Base-by-base conservation (phyloP, 1,284 basidiomycete species). In the Golubevia pallescens region DNA sequence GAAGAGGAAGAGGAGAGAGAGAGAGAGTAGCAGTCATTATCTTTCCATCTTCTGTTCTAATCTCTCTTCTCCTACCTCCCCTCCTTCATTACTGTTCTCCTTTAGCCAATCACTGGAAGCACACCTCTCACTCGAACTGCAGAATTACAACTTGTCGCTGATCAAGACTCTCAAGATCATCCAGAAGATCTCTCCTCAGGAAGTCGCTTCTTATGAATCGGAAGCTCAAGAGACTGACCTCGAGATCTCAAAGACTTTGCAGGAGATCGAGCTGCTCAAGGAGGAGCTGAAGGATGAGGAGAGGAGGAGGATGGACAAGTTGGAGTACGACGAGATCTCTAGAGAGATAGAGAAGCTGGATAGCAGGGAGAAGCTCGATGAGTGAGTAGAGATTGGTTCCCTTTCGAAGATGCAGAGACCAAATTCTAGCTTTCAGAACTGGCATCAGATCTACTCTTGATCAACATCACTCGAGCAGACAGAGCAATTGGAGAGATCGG, bases 271-370 rank as follows among this genome's bases (percentile, higher is more conserved):
- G 10, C 57, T 60, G 38, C 60, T 77, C n/a, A 77, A 77, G 58
- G 58, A 55, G 20, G 60, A 59, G n/a, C 58, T 78, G 21, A 63
- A 66, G 24, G 66, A 71, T 34, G 76, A 73, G 13, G 54, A 74
- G 16, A 60, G 71, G 48, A 73, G 75, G 10, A 55, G 76, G 21
- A 67, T 66, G 64, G 75, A 78, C 60, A 78, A 78, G 74, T 57
- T 78, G 4, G 71, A 74, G 57, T 78, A 78, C 68, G 76, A 78
- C 42, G 62, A 73, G 32, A 63, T 78, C 2, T 74, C 74, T 19
- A 66, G 70, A 14, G 71, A 74, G 60, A 76, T 78, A 14, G 67
- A 69, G 23, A 67, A 67, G 54, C 58, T 74, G 51, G 71, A 68
- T 1, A 74, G 74, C 34, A 48, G 76, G 14, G 53, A 53, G n/a